A percentile compares a stretch with the other conserved stretches of the same genome.
phyloP scores from a whole-genome alignment of 495 filamentous ascomycete genomes.

The Daldinia vernicosa region DNA sequence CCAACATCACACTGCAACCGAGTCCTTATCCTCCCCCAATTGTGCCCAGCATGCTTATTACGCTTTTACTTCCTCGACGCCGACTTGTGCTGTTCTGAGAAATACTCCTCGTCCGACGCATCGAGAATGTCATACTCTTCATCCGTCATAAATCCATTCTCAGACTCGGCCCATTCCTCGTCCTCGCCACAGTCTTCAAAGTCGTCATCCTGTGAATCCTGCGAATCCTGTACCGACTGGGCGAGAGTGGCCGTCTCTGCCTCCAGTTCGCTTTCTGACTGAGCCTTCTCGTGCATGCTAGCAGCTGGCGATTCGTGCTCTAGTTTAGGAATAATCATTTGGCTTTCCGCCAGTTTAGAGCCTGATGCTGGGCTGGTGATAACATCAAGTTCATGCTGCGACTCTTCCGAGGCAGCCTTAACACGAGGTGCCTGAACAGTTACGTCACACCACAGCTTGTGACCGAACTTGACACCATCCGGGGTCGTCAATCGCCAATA shows the following conservation, averaged over 20 bases:
- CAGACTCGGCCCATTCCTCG: conserved; percentile 66
- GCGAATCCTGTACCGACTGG: conserved; percentile 46
- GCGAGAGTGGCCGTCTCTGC: conserved; percentile 45
- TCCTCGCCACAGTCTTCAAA: conserved; percentile 68
- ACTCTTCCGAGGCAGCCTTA: conserved; percentile 35
- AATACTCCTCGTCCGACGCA: conserved; percentile 90
- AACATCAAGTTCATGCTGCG: conserved; percentile 21
- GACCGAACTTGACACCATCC: conserved; percentile 85
- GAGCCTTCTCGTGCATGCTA: conserved; percentile 72
- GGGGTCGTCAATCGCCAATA: conserved; percentile 94
- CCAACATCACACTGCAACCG: conserved; percentile 20
- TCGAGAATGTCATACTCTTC: conserved; percentile 98
- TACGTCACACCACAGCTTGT: conserved; percentile 95
- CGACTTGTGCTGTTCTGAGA: conserved; percentile 54
- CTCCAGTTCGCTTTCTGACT: conserved; percentile 42
- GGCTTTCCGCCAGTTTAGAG: conserved; percentile 56
- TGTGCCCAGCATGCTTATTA: not conserved
- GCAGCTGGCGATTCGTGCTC: conserved; percentile 90
- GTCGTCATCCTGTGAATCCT: conserved; percentile 66
- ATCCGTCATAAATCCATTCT: conserved; percentile 85
- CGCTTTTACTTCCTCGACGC: conserved; percentile 48
- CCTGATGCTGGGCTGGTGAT: not conserved
- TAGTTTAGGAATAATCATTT: conserved; percentile 97
- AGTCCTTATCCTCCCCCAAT: conserved; percentile 1
- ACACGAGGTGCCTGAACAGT: conserved; percentile 60